Base-by-base conservation (phyloP, 192 early-diverging fungal species). In the Entrophospora sp. region DNA sequence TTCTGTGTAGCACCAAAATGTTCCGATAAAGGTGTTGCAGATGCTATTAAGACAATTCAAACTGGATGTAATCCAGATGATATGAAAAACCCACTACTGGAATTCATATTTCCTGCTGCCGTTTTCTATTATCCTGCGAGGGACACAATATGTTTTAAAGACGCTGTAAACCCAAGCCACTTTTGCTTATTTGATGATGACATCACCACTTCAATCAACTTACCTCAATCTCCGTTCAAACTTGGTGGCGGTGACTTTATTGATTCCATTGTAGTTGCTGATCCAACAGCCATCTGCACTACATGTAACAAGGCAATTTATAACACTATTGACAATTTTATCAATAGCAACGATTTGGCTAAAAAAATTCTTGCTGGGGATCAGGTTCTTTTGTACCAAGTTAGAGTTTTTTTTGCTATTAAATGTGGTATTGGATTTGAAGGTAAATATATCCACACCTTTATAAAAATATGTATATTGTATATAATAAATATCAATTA, bases 141-240 rank as follows among this genome's bases (percentile, higher is more conserved):
- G 4, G 42, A 44, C 20, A 44, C 2, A 5, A 18, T 18, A 1
- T 44, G 42, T 18, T 44, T 44, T 5, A 20, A 44, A 44, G 7
- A 1, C 13, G 2, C 3, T 2, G 6, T 18, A 0, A 5, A 7
- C 0, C n/a, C n/a, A n/a, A n/a, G n/a, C n/a, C n/a, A n/a, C n/a
- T n/a, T n/a, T n/a, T 44, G 5, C 42, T 44, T 14, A 4, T 13
- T 7, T 5, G 10, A n/a, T 0, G 42, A 44, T 5, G 0, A 3
- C 16, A n/a, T 44, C 5, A 5, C 6, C 20, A 44, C 10, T 5
- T 14, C 6, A 0, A 44, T n/a, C 5, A n/a, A 1, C 2, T 44
- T 44, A 20, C 42, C 42, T n/a, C 10, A 7, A 18, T n/a, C 42
- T 0, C 42, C 42, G 20, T n/a, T 44, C 20, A 18, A 18, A 3